Evolutionary conservation across 345 rosid genomes (phyloP).

Genomic region (Corymbia maculata): DNA sequence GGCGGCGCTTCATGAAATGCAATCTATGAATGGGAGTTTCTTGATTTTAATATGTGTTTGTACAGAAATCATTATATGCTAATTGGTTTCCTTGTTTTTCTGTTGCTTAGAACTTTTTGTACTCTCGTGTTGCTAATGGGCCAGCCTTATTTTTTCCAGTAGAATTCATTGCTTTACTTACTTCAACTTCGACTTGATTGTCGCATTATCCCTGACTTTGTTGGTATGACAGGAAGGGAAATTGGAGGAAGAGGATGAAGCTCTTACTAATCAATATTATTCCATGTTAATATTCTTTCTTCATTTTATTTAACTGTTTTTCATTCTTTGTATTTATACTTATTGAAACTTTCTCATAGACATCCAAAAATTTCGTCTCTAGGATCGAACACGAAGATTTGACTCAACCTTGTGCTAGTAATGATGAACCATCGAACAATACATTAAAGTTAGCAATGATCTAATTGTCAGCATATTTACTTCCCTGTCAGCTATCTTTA

Average conservation of each 20-base stretch:
- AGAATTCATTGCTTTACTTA: no score
- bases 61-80: no score
- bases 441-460: not conserved
- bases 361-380: not conserved
- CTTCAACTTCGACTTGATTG: no score
- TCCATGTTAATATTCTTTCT: not conserved
- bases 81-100: no score
- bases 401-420: not conserved
- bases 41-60: not conserved
- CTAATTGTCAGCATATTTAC: not conserved
- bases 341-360: not conserved
- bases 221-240: not conserved
- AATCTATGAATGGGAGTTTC: constrained; percentile 34
- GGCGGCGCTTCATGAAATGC: constrained; percentile 88
- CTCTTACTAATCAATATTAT: not conserved
- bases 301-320: not conserved
- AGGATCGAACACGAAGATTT: not conserved
- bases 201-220: not conserved
- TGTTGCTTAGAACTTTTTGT: not conserved
- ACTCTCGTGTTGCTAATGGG: not conserved
- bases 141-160: not conserved
- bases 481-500: not conserved
- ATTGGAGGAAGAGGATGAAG: constrained; percentile 7
- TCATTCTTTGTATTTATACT: no score
- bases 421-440: not conserved